phyloP scores from a whole-genome alignment of 129 eudicot species.

The Ambrosia trifida region DNA sequence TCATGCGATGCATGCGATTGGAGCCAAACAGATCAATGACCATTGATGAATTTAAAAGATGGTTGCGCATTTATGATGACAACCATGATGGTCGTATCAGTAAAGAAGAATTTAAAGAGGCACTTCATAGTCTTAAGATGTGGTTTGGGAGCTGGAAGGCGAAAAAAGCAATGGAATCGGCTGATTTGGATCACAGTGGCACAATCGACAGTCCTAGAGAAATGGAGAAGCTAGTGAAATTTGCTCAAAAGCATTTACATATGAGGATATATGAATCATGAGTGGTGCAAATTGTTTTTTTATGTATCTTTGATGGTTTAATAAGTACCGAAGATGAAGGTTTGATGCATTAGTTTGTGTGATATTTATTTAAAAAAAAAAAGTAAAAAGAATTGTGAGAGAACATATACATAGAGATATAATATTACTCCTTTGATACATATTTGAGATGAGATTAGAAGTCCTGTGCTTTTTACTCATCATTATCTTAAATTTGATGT shows the following conservation, averaged over 20 bases:
- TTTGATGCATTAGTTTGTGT: too few relatives aligned
- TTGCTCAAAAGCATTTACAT: conserved; percentile 52
- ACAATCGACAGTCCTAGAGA: conserved; percentile 40
- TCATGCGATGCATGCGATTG: conserved; percentile 40
- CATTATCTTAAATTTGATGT: neutral
- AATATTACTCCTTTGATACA: neutral
- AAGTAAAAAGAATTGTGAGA: neutral
- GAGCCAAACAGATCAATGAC: conserved; percentile 53
- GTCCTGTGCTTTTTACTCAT: neutral
- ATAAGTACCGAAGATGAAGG: too few relatives aligned
- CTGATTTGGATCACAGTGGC: conserved; percentile 47
- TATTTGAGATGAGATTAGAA: conserved; percentile 2
- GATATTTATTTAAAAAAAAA: too few relatives aligned
- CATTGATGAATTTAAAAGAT: conserved; percentile 54
- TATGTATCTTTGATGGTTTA: too few relatives aligned
- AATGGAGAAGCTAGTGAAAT: conserved; percentile 47
- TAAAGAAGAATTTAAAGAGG: conserved; percentile 38
- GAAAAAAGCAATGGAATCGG: conserved; percentile 39
- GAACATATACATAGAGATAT: neutral
- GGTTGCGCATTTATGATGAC: conserved; percentile 51
- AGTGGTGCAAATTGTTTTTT: neutral
- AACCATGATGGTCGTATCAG: conserved; percentile 60
- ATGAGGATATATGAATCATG: conserved; percentile 45
- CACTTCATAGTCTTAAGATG: conserved; percentile 16
- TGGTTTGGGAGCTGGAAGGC: conserved; percentile 71